These are phyloP conservation scores for Geotrichum reessii DNA, from an alignment of 1,139 yeast species.

Conservation along the genomic window DNA sequence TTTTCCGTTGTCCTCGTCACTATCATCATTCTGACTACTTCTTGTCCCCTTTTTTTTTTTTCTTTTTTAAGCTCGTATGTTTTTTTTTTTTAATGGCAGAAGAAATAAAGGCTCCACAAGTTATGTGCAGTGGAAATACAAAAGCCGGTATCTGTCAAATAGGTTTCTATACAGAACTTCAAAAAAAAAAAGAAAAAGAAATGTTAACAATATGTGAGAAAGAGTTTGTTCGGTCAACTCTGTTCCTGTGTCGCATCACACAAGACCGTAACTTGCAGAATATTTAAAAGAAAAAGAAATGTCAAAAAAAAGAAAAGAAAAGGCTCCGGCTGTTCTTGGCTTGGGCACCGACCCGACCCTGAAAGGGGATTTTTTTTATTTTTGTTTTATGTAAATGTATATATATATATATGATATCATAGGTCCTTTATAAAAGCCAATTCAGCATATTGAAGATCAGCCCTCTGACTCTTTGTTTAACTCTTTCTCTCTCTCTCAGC, in stretches of 20 bases:
- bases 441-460: too few species aligned
- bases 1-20: background rate
- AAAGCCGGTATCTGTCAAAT: background rate
- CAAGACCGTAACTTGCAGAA: background rate
- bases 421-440: too few species aligned
- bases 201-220: background rate
- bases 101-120: background rate
- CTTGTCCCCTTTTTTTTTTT: background rate
- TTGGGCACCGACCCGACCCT: background rate
- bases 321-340: background rate
- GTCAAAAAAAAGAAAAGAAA: background rate
- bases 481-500: too few species aligned
- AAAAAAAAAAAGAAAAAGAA: background rate
- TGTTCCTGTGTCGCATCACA: background rate
- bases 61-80: background rate
- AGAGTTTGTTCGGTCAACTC: background rate
- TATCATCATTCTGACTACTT: background rate
- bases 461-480: too few species aligned
- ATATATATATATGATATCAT: background rate
- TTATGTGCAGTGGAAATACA: background rate
- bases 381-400: too few species aligned
- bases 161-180: too few species aligned
- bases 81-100: background rate
- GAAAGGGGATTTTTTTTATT: background rate
- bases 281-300: background rate